Conservation (phyloP, 2,329 filamentous ascomycete genomes). For the Aspergillus transmontanensis region DNA sequence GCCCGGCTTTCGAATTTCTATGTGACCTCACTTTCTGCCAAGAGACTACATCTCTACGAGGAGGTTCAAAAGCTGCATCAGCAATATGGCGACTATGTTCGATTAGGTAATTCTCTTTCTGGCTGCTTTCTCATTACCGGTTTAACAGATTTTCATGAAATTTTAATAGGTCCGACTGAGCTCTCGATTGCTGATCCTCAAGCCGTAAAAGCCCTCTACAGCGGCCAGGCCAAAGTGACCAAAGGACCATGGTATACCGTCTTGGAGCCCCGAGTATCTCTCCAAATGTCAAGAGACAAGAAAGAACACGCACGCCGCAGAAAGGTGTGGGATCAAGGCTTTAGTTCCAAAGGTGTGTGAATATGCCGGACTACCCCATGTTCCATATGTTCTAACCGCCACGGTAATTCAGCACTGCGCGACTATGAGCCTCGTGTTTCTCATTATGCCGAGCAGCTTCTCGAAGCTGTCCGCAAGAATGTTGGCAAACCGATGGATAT, state of each 20-base stretch:
- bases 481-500: constrained; percentile 17
- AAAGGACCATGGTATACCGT: constrained; percentile 32
- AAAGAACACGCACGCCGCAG: constrained; percentile 16
- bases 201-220: constrained; percentile 2
- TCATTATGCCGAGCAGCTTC: constrained; percentile 6
- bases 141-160: not conserved
- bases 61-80: constrained; percentile 23
- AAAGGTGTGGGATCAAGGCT: constrained; percentile 36
- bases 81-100: constrained; percentile 32
- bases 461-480: constrained; percentile 9
- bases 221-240: constrained; percentile 2
- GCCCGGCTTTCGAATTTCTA: constrained; percentile 27
- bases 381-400: not conserved
- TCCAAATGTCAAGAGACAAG: constrained; percentile 26
- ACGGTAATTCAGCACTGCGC: not conserved
- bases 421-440: constrained; percentile 8
- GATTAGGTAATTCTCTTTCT: constrained; percentile 22
- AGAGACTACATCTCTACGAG: constrained; percentile 18
- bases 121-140: not conserved
- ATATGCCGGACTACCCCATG: not conserved
- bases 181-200: constrained; percentile 10
- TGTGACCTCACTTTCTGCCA: constrained; percentile 14
- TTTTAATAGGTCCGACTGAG: constrained; percentile 8
- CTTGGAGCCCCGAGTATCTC: constrained; percentile 20
- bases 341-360: constrained; percentile 30